Evolutionary conservation across 805 yeast species (phyloP).

Genomic region (Lipomyces starkeyi): DNA sequence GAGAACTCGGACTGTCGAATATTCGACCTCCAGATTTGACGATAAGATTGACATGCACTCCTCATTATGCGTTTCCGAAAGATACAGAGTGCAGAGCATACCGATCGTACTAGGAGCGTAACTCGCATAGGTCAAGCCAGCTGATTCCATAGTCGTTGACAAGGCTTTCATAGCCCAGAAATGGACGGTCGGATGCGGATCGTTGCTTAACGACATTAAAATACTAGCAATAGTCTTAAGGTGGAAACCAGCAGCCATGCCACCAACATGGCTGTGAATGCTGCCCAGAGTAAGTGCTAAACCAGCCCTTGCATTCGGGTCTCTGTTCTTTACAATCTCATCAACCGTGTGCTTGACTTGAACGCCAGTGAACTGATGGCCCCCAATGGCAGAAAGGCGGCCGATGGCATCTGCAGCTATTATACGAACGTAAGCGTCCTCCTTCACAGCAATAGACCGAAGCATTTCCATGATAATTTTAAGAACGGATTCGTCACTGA

Average conservation of each 20-base stretch:
- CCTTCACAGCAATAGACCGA: slow-evolving; percentile 21
- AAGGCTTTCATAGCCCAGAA: slow-evolving; percentile 71
- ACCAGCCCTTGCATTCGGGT: slow-evolving; percentile 70
- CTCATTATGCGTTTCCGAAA: slow-evolving; percentile 58
- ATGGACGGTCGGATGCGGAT: slow-evolving; percentile 87
- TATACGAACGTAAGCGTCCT: slow-evolving; percentile 51
- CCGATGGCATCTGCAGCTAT: slow-evolving; percentile 67
- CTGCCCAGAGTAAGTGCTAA: slow-evolving; percentile 57
- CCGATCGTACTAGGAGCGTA: slow-evolving; percentile 54
- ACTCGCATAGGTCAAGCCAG: slow-evolving; percentile 54
- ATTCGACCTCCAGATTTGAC: slow-evolving; percentile 57
- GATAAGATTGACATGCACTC: slow-evolving; percentile 52
- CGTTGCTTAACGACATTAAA: slow-evolving; percentile 63
- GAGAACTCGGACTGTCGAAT: slow-evolving; percentile 54
- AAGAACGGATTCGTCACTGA: slow-evolving; percentile 47
- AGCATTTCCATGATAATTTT: slow-evolving; percentile 58
- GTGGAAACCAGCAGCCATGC: slow-evolving; percentile 48
- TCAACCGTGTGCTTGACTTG: slow-evolving; percentile 60
- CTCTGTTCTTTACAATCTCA: slow-evolving; percentile 65
- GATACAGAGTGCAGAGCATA: slow-evolving; percentile 50
- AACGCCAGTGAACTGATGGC: slow-evolving; percentile 39
- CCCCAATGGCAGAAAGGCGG: slow-evolving; percentile 48
- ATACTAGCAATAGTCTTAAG: slow-evolving; percentile 60
- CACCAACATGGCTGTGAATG: slow-evolving; percentile 51
- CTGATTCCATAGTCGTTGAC: slow-evolving; percentile 60